Evolutionary conservation across 331 rosid genomes (phyloP), one percentile per base, ranked within the genome.

Genomic region (Quercus phellos): DNA sequence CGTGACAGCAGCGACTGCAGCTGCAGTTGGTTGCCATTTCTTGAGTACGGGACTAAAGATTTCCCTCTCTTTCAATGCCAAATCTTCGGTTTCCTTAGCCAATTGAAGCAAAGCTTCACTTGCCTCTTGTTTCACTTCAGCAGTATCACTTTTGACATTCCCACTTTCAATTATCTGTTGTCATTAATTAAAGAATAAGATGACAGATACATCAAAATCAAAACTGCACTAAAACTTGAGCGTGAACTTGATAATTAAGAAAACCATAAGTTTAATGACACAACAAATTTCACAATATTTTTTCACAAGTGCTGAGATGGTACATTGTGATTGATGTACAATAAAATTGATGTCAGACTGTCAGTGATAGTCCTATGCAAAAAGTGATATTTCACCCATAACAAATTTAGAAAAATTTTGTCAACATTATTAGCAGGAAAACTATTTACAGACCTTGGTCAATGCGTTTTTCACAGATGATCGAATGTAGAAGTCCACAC

Each of bases 1-100:
- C 17, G 91, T 93, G 78, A 90, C 79, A 0, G 97, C 96, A 8
- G 99, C 99, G 51, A 86, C 88, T 8, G 90, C 94, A 5, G 88
- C 85, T 0, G 98, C 87, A 5, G 79, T 79, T 59, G 89, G 22
- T 75, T 87, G 90, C 94, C 96, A 95, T 86, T 79, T 93, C 83
- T 78, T 90, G 12, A 93, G 78, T 16, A 86, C 84, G 56, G 94
- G 90, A 79, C 90, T 95, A 34, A 79, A 95, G 81, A 79, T 82
- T 53, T 90, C 96, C 84, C 94, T 89, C 87, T 95, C 99, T 77
- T 81, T 95, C 73, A 74, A 51, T 29, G 98, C 94, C 74, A 91
- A 87, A 13, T 85, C 89, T 61, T 95, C 98, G 3, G 93, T 93
- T 64, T 92, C 97, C 78, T 91, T 82, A 7, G 99, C 98, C 75